These are phyloP conservation scores for Penicillium dipodomyicola DNA, from an alignment of 495 filamentous ascomycete genomes.

Conservation along the genomic window DNA sequence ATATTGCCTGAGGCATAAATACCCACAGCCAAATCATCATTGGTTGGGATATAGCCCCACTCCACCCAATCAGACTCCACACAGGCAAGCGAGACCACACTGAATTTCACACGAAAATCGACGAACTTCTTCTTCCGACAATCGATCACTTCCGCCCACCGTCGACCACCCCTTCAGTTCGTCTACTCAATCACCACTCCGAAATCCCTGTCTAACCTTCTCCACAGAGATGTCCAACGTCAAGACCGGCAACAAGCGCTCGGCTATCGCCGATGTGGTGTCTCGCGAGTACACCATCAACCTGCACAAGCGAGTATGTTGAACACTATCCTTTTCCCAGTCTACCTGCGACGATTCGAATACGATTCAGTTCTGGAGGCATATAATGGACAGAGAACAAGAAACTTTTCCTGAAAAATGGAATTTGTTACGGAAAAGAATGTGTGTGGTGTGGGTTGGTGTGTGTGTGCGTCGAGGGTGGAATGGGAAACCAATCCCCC, in stretches of 20 bases:
- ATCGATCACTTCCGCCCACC: conserved; percentile 48
- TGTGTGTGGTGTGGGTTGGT: conserved; percentile 13
- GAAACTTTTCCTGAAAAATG: conserved; percentile 23
- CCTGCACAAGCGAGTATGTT: conserved; percentile 98
- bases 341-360: conserved; percentile 25
- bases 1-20: not conserved
- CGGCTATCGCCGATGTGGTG: conserved; percentile 97
- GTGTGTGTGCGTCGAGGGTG: conserved; percentile 16
- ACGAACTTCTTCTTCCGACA: conserved; percentile 30
- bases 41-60: not conserved
- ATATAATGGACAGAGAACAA: conserved; percentile 35
- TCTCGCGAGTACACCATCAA: conserved; percentile 99
- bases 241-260: conserved; percentile 72
- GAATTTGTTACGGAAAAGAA: conserved; percentile 23
- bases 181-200: conserved; percentile 17
- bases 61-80: conserved; percentile 28
- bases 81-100: conserved; percentile 47
- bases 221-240: conserved; percentile 68
- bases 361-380: conserved; percentile 27
- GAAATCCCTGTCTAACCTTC: conserved; percentile 18
- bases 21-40: not conserved
- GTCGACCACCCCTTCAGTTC: conserved; percentile 46
- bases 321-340: conserved; percentile 25
- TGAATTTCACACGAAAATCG: conserved; percentile 41
- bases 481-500: conserved; percentile 5